Base-by-base conservation (phyloP, 306 rosid species). In the Rubus idaeus region DNA sequence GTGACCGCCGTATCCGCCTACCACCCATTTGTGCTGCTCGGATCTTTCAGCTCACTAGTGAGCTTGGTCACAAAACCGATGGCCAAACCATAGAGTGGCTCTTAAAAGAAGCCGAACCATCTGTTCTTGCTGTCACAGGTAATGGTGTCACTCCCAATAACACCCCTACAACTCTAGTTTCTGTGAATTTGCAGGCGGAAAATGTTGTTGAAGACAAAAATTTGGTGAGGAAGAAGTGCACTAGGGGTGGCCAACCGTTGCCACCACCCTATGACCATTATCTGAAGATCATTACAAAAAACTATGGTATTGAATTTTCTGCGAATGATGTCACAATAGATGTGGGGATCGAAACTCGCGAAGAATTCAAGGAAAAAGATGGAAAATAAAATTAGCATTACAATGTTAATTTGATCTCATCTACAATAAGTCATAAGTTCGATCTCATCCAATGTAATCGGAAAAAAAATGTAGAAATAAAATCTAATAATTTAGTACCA, bases 51-150 rank as follows among this genome's bases (percentile, higher is more conserved):
- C 90, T 90, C 66, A 87, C 90, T 4, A 47, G 58, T 0, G 87
- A 83, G 83, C 85, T 90, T 1, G 89, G 89, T 11, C 66, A 73
- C 70, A 81, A 81, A 60, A 84, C 84, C 10, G 75, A 84, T 2
- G 91, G 94, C 4, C 82, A 84, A 76, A 87, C 91, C 63, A 75
- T 87, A n/a, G 85, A 56, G 68, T 90, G 90, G 90, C 87, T 90
- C 52, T 78, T 87, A 14, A 77, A 77, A 42, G 75, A 90, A 6
- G 91, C 90, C 5, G 76, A 80, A 20, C 87, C 90, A 0, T 79
- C 91, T 53, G 58, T 80, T 68, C 20, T 58, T 17, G 80, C 74
- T 26, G 16, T 61, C 52, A 68, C 50, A 3, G 77, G 76, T 11
- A 61, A 18, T 5, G n/a, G 70, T 14, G 61, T 56, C 45, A 64